Evolutionary conservation across 148 eudicot genomes (phyloP), one percentile per base, ranked within the genome.

Genomic region (Rheum nobile): DNA sequence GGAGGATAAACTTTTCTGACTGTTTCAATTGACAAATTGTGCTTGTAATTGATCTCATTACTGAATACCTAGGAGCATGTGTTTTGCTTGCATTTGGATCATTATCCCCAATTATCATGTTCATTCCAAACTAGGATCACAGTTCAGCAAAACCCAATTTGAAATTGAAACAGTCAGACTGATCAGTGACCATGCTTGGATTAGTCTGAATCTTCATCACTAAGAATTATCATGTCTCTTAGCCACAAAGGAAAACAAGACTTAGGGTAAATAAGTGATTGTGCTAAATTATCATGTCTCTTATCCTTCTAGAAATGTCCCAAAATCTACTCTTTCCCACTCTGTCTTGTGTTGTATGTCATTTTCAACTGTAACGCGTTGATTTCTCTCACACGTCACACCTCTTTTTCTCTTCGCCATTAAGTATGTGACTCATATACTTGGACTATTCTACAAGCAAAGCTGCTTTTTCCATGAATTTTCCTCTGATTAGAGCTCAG

Each of bases 381-480:
- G 1, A 54, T 50, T n/a, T 50, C 24, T n/a, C 24, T n/a, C 57
- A 50, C 57, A 50, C 57, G 57, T 50, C 57, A n/a, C 24, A 21
- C 24, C 57, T n/a, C 28, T 54, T 54, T 52, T 24, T 54, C 28
- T 24, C 29, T 54, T 21, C 10, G 3, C 61, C 28, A 21, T 24
- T 54, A 54, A 54, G 61, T 22, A 54, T 24, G 24, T 54, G 61
- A 54, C 67, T 35, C 42, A 42, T 44, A 69, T 38, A 52, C 78
- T 83, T 91, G 83, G 91, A 86, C 90, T 89, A 76, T 47, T 85
- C 83, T 61, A 84, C 97, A 89, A 94, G 95, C 87, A 54, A 86
- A 69, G 16, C 22, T 16, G 44, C 67, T n/a, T 41, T 75, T 86
- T 83, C 93, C 79, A 77, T 78, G 88, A 80, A 85, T 74, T 76